Evolutionary conservation across 176 grass and related monocot species (phyloP), one percentile per base, ranked within the genome.

Genomic region (Pharus latifolius): DNA sequence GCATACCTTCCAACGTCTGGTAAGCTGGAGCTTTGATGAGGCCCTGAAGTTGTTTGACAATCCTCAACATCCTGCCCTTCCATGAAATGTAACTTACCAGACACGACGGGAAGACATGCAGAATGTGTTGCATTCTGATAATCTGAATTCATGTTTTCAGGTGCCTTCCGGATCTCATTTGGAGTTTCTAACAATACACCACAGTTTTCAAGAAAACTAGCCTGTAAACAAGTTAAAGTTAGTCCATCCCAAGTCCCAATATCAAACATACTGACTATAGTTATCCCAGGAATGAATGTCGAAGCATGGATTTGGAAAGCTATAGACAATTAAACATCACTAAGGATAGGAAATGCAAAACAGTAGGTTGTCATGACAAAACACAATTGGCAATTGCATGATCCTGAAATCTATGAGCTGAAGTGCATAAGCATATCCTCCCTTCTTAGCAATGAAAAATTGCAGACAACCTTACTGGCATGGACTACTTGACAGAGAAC

Each of bases 1-100:
- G 7, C 56, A 35, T 75, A 92, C 89, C 77, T 78, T 51, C 35
- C 32, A 14, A 29, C 78, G 70, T 84, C 80, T 78, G 49, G 78
- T 55, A 71, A 8, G 49, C 15, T 55, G 52, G 47, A 84, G 49
- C 42, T 70, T 29, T 81, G 71, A 38, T 82, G 68, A 56, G 25
- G 69, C 11, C 55, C 56, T 61, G 79, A 16, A 63, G 75, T 65
- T 57, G 60, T 72, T 77, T 44, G 28, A 57, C 40, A 73, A 33
- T 64, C 45, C 19, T 84, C 65, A 68, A 46, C 28, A 25, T 68
- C 69, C 12, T 44, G 35, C 1, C 12, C 35, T 22, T 79, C 78
- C 50, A 68, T 37, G 19, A 53, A 8, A 42, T 51, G 29, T 53
- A 63, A 16, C 47, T 71, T 67, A 60, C 75, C 49, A 73, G 75